Evolutionary conservation across 805 yeast genomes (phyloP), one percentile per base, ranked within the genome.

Genomic region (Hanseniaspora lindneri): DNA sequence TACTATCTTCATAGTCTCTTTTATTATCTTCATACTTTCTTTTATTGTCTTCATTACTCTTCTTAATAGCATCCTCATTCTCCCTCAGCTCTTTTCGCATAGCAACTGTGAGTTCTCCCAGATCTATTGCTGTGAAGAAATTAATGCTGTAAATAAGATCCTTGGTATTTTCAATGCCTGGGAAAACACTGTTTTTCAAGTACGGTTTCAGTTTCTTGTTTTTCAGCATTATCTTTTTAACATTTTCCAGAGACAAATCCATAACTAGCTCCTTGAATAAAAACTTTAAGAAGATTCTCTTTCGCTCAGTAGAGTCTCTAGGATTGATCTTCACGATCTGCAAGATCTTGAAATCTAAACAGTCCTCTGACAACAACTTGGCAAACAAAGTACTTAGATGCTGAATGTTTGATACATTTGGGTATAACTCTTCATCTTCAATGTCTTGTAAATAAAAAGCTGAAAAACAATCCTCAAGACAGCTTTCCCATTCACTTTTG

Each of bases 61-160:
- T 56, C 13, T 41, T 51, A 54, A 28, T 40, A 53, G 30, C 40
- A 52, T 50, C 53, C 48, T 41, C 53, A 57, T 32, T 51, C 62
- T 41, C 54, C 47, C 63, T 58, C 51, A 79, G 61, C 14, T 65
- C 68, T 4, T 67, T 72, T 64, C 97, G 74, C 94, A 88, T 82
- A 1, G 67, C 74, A 33, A 85, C 95, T 0, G 97, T 88, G 50
- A 89, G 60, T 2, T 73, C 71, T 39, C 96, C 96, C 42, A 89
- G 61, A 0, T 94, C 94, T 53, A 89, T 86, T 1, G 96, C 96
- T 0, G 96, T 89, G 63, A 89, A 89, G 60, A 73, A 89, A 59
- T 89, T 89, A 59, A 87, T 86, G 1, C 94, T 73, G 60, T 88
- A 89, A 51, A 89, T 69, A 13, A 80, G 65, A 54, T 74, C 66